Evolutionary conservation across 23 red algal species (phyloP).

Genomic region (Agarophyton chilense): DNA sequence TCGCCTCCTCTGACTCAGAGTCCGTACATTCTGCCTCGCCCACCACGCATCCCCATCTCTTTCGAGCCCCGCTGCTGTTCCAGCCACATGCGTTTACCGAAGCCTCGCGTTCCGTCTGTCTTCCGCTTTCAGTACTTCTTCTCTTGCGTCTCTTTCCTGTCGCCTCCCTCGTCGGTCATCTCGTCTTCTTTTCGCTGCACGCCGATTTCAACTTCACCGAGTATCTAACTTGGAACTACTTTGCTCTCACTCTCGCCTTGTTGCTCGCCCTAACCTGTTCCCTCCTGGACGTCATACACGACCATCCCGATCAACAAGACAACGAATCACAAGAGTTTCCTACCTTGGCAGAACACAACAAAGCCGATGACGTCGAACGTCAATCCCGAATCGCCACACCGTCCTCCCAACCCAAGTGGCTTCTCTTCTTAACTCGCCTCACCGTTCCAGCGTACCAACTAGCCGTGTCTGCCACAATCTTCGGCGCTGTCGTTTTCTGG

Average conservation of each 20-base stretch:
- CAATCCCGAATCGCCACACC: background rate
- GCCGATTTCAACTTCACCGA: slow-evolving; percentile 18
- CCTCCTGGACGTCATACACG: slow-evolving; percentile 40
- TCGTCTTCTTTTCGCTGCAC: slow-evolving; percentile 51
- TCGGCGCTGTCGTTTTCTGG: slow-evolving; percentile 64
- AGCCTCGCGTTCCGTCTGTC: slow-evolving; percentile 15
- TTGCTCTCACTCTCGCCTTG: slow-evolving; percentile 33
- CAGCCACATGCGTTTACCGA: slow-evolving; percentile 15
- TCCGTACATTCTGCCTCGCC: slow-evolving; percentile 9
- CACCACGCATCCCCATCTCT: background rate
- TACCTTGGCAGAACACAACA: background rate
- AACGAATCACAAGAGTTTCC: background rate
- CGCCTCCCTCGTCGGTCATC: slow-evolving; percentile 31
- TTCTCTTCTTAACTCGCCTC: slow-evolving; percentile 19
- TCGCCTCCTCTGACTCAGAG: slow-evolving; percentile 22
- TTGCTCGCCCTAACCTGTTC: slow-evolving; percentile 39
- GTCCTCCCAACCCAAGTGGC: background rate
- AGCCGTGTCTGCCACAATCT: slow-evolving; percentile 21
- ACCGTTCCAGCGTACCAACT: slow-evolving; percentile 54
- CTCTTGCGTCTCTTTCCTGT: slow-evolving; percentile 17
- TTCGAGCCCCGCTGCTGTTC: background rate
- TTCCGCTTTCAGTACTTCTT: background rate
- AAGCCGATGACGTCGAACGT: background rate
- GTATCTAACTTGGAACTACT: slow-evolving; percentile 53
- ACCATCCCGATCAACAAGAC: slow-evolving; percentile 26